phyloP scores from a whole-genome alignment of 805 yeast species.

The Myxozyma geophila region DNA sequence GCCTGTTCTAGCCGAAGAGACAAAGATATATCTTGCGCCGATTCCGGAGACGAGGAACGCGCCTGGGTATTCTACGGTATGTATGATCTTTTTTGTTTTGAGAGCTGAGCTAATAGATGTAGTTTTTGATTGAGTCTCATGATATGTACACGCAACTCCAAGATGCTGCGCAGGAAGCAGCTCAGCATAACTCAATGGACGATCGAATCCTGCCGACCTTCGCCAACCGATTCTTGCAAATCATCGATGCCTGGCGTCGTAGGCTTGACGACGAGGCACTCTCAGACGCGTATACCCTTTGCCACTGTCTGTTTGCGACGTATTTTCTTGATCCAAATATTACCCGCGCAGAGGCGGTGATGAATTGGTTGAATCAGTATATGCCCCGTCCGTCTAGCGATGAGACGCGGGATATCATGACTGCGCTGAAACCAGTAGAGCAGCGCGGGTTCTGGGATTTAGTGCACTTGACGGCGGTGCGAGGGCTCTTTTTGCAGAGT shows the following conservation, averaged over 20 bases:
- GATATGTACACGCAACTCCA: conserved; percentile 16
- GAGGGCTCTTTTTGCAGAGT: conserved; percentile 38
- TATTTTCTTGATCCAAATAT: conserved; percentile 29
- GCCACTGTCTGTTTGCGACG: conserved; percentile 37
- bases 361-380: conserved; percentile 42
- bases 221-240: conserved; percentile 22
- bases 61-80: conserved; percentile 28
- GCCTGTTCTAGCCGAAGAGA: conserved; percentile 32
- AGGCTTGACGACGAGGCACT: conserved; percentile 23
- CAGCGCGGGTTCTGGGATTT: conserved; percentile 38
- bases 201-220: conserved; percentile 20
- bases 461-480: conserved; percentile 33
- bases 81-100: neutral
- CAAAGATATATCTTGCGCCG: conserved; percentile 33
- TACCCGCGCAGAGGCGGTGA: conserved; percentile 36
- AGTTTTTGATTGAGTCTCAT: conserved; percentile 32
- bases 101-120: neutral
- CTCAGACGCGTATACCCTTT: conserved; percentile 37
- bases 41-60: conserved; percentile 29
- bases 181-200: conserved; percentile 9
- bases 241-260: conserved; percentile 29
- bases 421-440: conserved; percentile 28
- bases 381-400: conserved; percentile 38
- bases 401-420: conserved; percentile 34
- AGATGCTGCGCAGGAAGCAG: conserved; percentile 18